These are phyloP conservation scores for Eucalyptus erythrocorys DNA, from an alignment of 345 rosid genomes.

Conservation along the genomic window DNA sequence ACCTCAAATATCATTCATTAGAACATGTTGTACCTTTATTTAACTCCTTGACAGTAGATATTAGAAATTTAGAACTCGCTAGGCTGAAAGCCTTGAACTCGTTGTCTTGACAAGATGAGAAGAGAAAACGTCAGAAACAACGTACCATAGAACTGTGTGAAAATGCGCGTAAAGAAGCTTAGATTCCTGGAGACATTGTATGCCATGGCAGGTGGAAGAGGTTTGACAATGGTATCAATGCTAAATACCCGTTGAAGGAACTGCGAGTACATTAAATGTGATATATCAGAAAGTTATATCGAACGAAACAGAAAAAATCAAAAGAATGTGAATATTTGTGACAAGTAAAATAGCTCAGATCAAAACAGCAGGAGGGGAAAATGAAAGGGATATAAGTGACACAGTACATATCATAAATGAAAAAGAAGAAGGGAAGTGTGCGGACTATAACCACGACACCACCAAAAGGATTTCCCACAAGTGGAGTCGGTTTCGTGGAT, in stretches of 20 bases:
- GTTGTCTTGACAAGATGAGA: background rate
- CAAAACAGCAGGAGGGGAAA: background rate
- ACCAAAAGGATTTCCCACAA: background rate
- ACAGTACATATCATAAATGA: background rate
- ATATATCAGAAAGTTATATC: background rate
- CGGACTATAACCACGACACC: background rate
- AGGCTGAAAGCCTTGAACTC: background rate
- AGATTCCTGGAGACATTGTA: constrained; percentile 84
- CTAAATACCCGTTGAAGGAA: constrained; percentile 85
- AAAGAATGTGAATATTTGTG: background rate
- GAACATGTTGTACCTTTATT: background rate
- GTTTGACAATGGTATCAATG: constrained; percentile 90
- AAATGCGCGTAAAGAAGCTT: constrained; percentile 92
- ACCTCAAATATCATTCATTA: background rate
- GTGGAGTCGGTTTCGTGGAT: background rate
- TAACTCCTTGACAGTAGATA: background rate
- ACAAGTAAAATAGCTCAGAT: background rate
- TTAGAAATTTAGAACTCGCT: background rate
- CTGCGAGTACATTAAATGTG: constrained; percentile 19
- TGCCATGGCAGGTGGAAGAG: constrained; percentile 90
- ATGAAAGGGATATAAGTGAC: background rate
- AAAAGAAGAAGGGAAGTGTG: background rate
- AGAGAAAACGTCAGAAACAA: background rate
- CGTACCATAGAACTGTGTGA: constrained; percentile 97
- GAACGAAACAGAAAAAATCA: background rate